Evolutionary conservation across 306 rosid genomes (phyloP).

Genomic region (Rosa persica): DNA sequence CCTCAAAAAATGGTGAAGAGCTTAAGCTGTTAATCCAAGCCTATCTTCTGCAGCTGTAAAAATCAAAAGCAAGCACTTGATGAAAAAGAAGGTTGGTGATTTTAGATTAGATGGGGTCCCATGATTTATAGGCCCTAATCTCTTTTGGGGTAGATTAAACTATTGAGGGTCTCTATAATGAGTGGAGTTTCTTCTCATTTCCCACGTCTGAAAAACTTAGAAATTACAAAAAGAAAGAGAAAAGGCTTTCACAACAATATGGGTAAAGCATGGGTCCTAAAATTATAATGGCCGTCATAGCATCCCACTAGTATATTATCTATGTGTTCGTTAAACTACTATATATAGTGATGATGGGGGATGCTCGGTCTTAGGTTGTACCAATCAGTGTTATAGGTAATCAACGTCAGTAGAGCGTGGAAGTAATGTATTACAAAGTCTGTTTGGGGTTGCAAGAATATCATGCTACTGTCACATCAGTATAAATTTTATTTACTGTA

Average conservation of each 20-base stretch:
- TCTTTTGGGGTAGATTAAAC: neutral
- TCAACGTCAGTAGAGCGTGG: no score
- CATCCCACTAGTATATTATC: neutral
- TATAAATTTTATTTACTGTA: neutral
- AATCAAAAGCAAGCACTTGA: neutral
- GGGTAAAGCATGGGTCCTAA: neutral
- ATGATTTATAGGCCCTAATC: neutral
- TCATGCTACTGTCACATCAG: neutral
- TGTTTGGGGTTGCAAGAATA: neutral
- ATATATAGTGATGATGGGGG: neutral
- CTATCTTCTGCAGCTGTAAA: neutral
- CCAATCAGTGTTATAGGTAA: neutral
- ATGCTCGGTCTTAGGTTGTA: neutral
- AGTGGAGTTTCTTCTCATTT: slow-evolving; percentile 1
- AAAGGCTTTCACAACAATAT: neutral
- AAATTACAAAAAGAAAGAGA: neutral
- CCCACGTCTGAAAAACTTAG: neutral
- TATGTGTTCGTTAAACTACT: neutral
- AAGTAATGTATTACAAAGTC: neutral
- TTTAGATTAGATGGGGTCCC: neutral
- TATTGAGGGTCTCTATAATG: neutral
- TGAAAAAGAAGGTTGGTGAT: neutral
- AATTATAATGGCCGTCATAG: neutral
- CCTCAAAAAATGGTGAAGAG: neutral
- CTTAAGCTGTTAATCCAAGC: neutral